phyloP scores from a whole-genome alignment of 2,329 filamentous ascomycete genomes.

The Diaporthe ampelina region DNA sequence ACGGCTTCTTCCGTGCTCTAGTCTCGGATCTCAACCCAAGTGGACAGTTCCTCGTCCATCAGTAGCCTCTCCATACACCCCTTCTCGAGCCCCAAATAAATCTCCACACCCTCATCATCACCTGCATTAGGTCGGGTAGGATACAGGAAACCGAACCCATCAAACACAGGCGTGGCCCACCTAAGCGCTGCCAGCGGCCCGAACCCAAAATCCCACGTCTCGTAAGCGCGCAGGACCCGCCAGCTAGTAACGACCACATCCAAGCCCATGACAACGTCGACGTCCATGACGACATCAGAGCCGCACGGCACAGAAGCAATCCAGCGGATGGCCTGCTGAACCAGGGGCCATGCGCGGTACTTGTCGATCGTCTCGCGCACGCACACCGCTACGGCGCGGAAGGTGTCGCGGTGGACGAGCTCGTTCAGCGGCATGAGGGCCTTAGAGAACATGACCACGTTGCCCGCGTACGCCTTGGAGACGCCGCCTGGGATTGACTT shows the following conservation, averaged over 20 bases:
- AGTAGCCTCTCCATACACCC: conserved; percentile 25
- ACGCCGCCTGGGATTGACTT: conserved; percentile 4
- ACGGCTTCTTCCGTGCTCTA: background rate
- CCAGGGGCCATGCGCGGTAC: conserved; percentile 11
- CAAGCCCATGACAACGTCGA: conserved; percentile 12
- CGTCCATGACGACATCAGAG: conserved; percentile 23
- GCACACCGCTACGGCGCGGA: conserved; percentile 27
- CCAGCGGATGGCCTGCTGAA: conserved; percentile 7
- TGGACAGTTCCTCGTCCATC: conserved; percentile 11
- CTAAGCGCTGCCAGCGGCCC: conserved; percentile 3
- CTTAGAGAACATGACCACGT: conserved; percentile 35
- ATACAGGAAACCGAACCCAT: conserved; percentile 28
- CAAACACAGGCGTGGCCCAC: conserved; percentile 33
- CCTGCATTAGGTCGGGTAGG: background rate
- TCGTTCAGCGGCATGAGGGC: conserved; percentile 1
- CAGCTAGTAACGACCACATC: conserved; percentile 18
- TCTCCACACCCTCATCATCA: conserved; percentile 27
- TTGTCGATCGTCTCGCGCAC: conserved; percentile 10
- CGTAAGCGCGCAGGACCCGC: conserved; percentile 26
- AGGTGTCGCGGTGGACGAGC: conserved; percentile 3
- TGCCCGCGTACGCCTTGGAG: background rate
- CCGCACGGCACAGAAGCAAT: conserved; percentile 1
- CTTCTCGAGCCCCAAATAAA: conserved; percentile 27
- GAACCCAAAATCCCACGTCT: conserved; percentile 25
- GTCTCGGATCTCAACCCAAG: conserved; percentile 20